These are phyloP conservation scores for Elaphomyces granulatus DNA, from an alignment of 495 filamentous ascomycete genomes.

Conservation along the genomic window DNA sequence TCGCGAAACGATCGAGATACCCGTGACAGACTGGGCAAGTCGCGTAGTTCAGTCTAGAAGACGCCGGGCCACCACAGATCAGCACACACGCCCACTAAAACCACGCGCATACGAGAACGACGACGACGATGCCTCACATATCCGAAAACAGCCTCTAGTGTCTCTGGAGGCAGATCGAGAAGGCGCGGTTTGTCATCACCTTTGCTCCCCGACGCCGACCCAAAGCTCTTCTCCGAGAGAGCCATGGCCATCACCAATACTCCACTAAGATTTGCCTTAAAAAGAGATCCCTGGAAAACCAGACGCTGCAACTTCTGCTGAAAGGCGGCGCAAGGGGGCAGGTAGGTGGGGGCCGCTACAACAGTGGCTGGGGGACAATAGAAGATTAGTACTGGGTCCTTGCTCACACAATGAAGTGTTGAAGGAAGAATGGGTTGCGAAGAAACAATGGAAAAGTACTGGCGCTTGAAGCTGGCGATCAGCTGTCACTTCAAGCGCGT, in stretches of 20 bases:
- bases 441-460: no score
- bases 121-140: background rate
- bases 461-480: no score
- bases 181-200: background rate
- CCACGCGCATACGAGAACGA: background rate
- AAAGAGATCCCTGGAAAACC: no score
- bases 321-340: no score
- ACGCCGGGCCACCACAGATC: background rate
- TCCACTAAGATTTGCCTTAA: no score
- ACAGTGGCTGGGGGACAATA: no score
- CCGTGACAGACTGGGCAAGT: constrained; percentile 39
- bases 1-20: constrained; percentile 40
- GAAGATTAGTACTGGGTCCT: no score
- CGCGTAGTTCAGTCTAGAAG: constrained; percentile 15
- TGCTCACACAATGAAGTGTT: no score
- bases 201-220: background rate
- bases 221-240: background rate
- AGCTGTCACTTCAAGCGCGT: no score
- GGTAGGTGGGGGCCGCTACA: no score
- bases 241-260: background rate
- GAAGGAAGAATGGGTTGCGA: no score
- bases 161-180: background rate
- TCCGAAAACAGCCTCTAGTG: background rate
- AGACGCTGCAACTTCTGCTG: no score
- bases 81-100: background rate